Base-by-base conservation (phyloP, 768 basidiomycete genomes). In the Holtermannia corniformis region DNA sequence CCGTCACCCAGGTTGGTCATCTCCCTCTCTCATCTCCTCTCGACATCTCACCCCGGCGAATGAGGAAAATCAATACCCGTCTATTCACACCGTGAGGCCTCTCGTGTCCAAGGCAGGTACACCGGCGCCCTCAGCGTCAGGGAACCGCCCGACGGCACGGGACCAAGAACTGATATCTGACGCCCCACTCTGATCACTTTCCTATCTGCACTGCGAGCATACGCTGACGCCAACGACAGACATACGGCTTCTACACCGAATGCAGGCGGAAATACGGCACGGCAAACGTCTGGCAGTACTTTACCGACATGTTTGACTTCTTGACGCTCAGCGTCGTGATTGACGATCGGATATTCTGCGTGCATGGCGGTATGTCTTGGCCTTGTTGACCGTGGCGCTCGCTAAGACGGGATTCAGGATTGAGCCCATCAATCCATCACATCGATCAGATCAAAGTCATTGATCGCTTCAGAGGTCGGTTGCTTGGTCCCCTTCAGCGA, bases 271-370 rank as follows among this genome's bases (percentile, higher is more conserved):
- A 99, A 75, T 99, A 99, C 64, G 92, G 91, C 50, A 85, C 87
- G 1, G 83, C 91, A 26, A 85, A 86, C 63, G 93, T 96, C 27
- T 99, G 95, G 95, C 91, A 89, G 23, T 96, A 97, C 73, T 97
- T 99, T 67, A 99, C 95, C 55, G 95, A 99, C 75, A 95, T 99
- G 93, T 99, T 99, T 73, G 95, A 99, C 77, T 99, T 91, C 76
- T 75, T 99, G 61, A 97, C 95, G 11, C 77, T 99, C 52, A 91
- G 88, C 27, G 92, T 93, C 52, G 95, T 99, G 57, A 96, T 99
- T 63, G 95, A 99, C 75, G 91, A 99, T 76, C 84, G 84, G 66
- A 96, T 99, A 79, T 96, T 99, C 73, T 99, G 95, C 64, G 93
- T 99, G 10, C 95, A 99, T 62, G 95, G 95, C 63, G 93, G 93